Conservation (phyloP, 2,329 filamentous ascomycete species). For the Microdochium nivale region DNA sequence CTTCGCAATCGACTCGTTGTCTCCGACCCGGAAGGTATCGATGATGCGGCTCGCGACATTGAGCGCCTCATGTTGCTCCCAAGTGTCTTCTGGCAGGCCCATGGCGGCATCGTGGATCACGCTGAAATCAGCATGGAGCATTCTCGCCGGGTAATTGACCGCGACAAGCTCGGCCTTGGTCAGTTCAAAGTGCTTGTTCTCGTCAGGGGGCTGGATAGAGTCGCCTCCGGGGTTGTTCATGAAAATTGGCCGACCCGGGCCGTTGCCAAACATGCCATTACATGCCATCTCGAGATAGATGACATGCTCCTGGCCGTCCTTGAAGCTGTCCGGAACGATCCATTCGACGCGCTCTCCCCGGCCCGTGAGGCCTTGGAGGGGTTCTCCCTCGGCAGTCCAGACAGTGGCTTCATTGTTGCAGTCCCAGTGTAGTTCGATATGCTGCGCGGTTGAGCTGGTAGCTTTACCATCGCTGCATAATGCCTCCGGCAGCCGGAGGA, state of each 20-base stretch:
- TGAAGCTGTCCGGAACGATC: conserved; percentile 77
- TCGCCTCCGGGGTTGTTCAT: conserved; percentile 61
- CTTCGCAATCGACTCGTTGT: conserved; percentile 67
- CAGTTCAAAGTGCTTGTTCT: conserved; percentile 74
- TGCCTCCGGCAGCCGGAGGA: conserved; percentile 66
- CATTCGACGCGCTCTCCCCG: conserved; percentile 84
- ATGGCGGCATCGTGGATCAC: conserved; percentile 87
- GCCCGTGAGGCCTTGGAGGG: conserved; percentile 85
- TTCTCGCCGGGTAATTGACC: conserved; percentile 76
- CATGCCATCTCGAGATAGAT: conserved; percentile 99
- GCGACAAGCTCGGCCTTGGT: conserved; percentile 76
- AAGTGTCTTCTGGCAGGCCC: conserved; percentile 82
- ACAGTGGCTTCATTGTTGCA: conserved; percentile 89
- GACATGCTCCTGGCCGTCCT: conserved; percentile 76
- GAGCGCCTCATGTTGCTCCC: conserved; percentile 81
- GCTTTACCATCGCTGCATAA: conserved; percentile 54
- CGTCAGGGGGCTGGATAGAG: conserved; percentile 77
- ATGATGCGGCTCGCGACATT: conserved; percentile 86
- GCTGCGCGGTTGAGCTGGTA: conserved; percentile 26
- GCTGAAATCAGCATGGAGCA: conserved; percentile 88
- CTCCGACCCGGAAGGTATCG: conserved; percentile 75
- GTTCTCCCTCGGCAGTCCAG: conserved; percentile 84
- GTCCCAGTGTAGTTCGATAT: conserved; percentile 96
- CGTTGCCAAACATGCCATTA: conserved; percentile 95
- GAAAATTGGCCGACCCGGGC: background rate